Percentiles rank a stretch among this genome's conserved stretches.
phyloP scores from a whole-genome alignment of 768 basidiomycete species.

The Lyophyllum semitale region DNA sequence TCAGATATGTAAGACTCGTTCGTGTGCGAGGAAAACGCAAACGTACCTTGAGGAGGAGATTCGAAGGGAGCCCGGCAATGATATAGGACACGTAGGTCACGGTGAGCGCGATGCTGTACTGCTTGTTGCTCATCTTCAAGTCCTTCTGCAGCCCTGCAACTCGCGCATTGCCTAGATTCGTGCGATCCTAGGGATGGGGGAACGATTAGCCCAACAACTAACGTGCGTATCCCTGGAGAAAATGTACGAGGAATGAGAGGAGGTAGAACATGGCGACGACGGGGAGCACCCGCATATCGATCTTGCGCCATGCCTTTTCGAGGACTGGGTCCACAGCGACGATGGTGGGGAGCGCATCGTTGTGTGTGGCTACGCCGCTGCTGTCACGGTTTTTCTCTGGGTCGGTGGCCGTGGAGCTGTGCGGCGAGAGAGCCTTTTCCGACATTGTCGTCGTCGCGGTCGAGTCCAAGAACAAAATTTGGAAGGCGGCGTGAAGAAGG shows the following conservation, averaged over 20 bases:
- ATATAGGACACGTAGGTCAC: conserved; percentile 58
- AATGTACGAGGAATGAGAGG: conserved; percentile 34
- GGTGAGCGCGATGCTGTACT: conserved; percentile 53
- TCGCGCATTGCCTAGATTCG: conserved; percentile 59
- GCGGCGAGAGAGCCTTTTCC: conserved; percentile 27
- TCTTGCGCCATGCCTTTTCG: conserved; percentile 38
- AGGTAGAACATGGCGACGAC: no score
- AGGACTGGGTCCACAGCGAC: conserved; percentile 28
- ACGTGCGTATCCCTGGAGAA: conserved; percentile 46
- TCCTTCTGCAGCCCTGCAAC: conserved; percentile 61
- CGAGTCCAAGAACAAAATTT: background rate
- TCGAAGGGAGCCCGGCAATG: conserved; percentile 60
- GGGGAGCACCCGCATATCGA: no score
- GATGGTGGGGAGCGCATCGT: conserved; percentile 15
- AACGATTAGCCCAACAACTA: background rate
- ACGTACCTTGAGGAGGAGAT: conserved; percentile 54
- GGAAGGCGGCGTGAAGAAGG: no score
- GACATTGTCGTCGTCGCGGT: conserved; percentile 9
- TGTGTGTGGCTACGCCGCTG: conserved; percentile 22
- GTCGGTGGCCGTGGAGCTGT: conserved; percentile 25
- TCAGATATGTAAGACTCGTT: background rate
- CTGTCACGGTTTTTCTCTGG: conserved; percentile 29
- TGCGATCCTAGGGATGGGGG: conserved; percentile 50
- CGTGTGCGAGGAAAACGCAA: background rate
- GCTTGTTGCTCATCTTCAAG: conserved; percentile 47